phyloP scores from a whole-genome alignment of 1,284 basidiomycete species.

The Ceratobasidium sp. region DNA sequence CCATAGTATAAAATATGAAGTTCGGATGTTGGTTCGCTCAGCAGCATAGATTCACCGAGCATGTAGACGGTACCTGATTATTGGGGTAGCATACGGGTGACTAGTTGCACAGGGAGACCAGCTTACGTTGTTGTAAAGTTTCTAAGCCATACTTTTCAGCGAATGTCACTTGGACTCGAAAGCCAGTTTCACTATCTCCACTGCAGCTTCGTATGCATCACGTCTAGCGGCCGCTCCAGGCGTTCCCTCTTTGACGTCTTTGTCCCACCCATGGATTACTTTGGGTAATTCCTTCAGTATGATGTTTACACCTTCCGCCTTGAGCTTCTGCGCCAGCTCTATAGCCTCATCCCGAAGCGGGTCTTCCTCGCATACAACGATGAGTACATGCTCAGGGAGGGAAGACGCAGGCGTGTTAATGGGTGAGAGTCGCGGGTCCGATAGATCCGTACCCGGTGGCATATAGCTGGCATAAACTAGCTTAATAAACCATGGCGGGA shows the following conservation, averaged over 20 bases:
- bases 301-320: conserved; percentile 12
- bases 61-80: too few species aligned
- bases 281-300: background rate
- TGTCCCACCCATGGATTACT: conserved; percentile 29
- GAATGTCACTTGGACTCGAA: background rate
- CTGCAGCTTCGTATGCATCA: conserved; percentile 19
- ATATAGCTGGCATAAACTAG: background rate
- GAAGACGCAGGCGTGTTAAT: background rate
- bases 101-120: background rate
- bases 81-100: too few species aligned
- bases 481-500: background rate
- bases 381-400: conserved; percentile 20
- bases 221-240: background rate
- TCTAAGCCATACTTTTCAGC: too few species aligned
- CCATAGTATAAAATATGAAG: too few species aligned
- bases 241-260: conserved; percentile 13
- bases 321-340: conserved; percentile 13
- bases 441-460: conserved; percentile 1
- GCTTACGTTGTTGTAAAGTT: too few species aligned
- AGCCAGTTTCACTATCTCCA: conserved; percentile 8
- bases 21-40: too few species aligned
- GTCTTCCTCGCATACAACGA: conserved; percentile 32
- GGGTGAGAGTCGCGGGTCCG: conserved; percentile 32
- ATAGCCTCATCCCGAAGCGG: conserved; percentile 8
- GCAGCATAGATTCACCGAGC: too few species aligned